phyloP scores from a whole-genome alignment of 1,139 yeast species.

The Yamadazyma diddensiae region DNA sequence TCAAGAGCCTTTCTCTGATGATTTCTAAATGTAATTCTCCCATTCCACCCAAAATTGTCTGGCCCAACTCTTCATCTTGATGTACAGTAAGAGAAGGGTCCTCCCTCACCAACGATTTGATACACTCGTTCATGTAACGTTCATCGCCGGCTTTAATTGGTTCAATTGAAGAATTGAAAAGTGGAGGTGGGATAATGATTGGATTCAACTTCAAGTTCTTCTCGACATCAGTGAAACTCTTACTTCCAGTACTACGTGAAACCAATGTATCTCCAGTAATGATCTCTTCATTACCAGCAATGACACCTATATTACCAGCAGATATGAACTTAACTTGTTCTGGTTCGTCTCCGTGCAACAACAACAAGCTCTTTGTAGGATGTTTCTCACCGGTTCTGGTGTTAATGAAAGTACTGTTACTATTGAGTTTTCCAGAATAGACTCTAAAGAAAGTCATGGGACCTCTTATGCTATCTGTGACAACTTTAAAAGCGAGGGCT shows the following conservation, averaged over 20 bases:
- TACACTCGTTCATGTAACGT: slow-evolving; percentile 63
- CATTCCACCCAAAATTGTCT: slow-evolving; percentile 88
- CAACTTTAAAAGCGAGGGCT: slow-evolving; percentile 90
- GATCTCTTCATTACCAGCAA: slow-evolving; percentile 67
- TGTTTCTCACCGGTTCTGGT: slow-evolving; percentile 68
- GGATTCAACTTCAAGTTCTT: slow-evolving; percentile 61
- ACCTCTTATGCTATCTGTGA: slow-evolving; percentile 81
- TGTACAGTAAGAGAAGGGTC: slow-evolving; percentile 40
- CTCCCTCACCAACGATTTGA: slow-evolving; percentile 66
- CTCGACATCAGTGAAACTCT: slow-evolving; percentile 51
- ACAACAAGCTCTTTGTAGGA: slow-evolving; percentile 61
- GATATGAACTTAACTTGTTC: slow-evolving; percentile 60
- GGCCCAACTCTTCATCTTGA: slow-evolving; percentile 82
- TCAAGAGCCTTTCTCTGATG: slow-evolving; percentile 70
- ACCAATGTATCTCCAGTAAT: slow-evolving; percentile 90
- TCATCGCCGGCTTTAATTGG: slow-evolving; percentile 83
- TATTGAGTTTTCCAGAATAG: slow-evolving; percentile 71
- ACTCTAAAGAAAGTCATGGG: slow-evolving; percentile 84
- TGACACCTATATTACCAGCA: slow-evolving; percentile 89
- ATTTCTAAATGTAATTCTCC: slow-evolving; percentile 94
- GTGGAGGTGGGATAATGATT: slow-evolving; percentile 86
- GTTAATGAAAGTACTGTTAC: slow-evolving; percentile 62
- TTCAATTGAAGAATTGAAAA: slow-evolving; percentile 80
- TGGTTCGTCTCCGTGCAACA: slow-evolving; percentile 89
- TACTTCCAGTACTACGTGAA: slow-evolving; percentile 43